Evolutionary conservation across 345 rosid species (phyloP).

Genomic region (Arabis hirsuta): DNA sequence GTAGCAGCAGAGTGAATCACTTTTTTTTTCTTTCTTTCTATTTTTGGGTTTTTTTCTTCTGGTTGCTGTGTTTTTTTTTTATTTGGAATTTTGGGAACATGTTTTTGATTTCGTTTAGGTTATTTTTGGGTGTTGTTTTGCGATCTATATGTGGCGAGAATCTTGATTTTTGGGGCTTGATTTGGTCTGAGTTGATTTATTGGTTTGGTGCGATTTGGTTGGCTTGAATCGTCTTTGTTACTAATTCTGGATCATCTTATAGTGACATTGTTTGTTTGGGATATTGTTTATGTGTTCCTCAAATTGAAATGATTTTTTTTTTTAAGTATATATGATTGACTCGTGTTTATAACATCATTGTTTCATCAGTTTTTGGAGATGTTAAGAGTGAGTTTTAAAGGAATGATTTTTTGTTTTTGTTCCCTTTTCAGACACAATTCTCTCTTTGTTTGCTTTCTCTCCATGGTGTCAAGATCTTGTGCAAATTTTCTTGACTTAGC

Average conservation of each 20-base stretch:
- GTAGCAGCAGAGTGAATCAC: neutral
- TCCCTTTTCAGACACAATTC: neutral
- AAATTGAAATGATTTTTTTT: neutral
- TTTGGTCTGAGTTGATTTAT: slow-evolving; percentile 11
- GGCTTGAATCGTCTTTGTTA: neutral
- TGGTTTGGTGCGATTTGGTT: neutral
- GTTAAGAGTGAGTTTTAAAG: neutral
- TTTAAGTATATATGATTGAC: no score
- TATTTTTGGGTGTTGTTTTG: slow-evolving; percentile 20
- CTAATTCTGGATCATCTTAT: neutral
- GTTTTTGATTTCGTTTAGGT: slow-evolving; percentile 5
- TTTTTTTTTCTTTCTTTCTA: neutral
- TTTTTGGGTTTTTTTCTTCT: neutral
- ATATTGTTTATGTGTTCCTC: neutral
- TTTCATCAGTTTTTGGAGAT: slow-evolving; percentile 12
- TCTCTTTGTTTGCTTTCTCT: slow-evolving; percentile 18
- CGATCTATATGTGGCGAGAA: slow-evolving; percentile 13
- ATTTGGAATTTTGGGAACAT: neutral
- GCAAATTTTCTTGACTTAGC: slow-evolving; percentile 61
- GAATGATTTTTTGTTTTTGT: neutral
- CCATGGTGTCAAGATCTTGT: slow-evolving; percentile 68
- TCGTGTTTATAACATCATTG: slow-evolving; percentile 14
- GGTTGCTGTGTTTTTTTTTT: slow-evolving; percentile 13
- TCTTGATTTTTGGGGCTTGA: neutral
- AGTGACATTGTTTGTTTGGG: slow-evolving; percentile 10